Evolutionary conservation across 257 asterid genomes (phyloP), one percentile per base, ranked within the genome.

Genomic region (Thymus mandschuricus): DNA sequence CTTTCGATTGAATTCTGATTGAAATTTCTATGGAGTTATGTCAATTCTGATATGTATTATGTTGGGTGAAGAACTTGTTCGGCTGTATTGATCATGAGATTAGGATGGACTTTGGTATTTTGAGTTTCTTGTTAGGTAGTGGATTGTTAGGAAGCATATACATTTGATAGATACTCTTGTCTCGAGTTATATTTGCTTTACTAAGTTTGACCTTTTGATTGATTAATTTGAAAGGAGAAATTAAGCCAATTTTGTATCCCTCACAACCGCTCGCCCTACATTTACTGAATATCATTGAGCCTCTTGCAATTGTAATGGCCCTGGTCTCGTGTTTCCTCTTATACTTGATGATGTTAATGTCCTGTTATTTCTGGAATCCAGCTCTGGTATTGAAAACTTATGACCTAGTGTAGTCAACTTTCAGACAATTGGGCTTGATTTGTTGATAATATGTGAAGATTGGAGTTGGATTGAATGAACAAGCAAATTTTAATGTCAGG

Each of bases 1-100:
- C 38, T 4, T n/a, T 31, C 33, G 62, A 12, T 74, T 44, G 75
- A 43, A 48, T 31, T 71, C 69, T 41, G 75, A 52, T 60, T 68
- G 21, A 8, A 38, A 38, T 34, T 58, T 28, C 33, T 10, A 10
- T 11, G 1, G 29, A 40, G 40, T 35, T 35, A 35, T 6, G 4
- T 8, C 3, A 3, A 10, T 13, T 46, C n/a, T 46, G 55, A 3
- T 49, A 49, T 46, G 3, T 21, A 21, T 21, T 21, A 21, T 21
- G 21, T 21, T 21, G 21, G 21, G 21, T 4, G 51, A 46, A 46
- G 51, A 46, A 46, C 51, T 46, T 46, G 51, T 46, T 46, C 13
- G 15, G 52, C 15, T 12, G 52, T 3, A 45, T 2, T 44, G 49
- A 44, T 44, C 10, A 45, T 5, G 11, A 10, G 11, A 46, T 10